Evolutionary conservation across 148 eudicot species (phyloP).

Genomic region (Agrostemma githago): DNA sequence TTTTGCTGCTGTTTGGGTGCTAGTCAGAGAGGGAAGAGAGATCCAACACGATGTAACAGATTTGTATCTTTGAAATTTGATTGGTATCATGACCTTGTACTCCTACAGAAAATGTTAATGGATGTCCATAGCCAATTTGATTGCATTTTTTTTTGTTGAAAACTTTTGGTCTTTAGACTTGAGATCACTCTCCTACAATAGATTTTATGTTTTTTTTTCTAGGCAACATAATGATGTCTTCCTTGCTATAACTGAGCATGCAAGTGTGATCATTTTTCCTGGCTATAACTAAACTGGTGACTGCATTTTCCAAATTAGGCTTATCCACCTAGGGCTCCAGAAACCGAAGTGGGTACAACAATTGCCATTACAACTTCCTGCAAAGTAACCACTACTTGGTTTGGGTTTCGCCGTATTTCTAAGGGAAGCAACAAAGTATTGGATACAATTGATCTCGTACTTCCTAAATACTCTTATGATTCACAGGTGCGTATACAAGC

Average conservation of each 20-base stretch:
- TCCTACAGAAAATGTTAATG: background rate
- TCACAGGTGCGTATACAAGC: slow-evolving; percentile 57
- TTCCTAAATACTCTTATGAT: slow-evolving; percentile 77
- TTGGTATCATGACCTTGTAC: slow-evolving; percentile 8
- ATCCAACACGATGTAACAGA: background rate
- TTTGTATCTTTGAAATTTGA: background rate
- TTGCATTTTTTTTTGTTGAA: background rate
- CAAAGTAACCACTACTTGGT: slow-evolving; percentile 91
- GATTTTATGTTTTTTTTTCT: background rate
- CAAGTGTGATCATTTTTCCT: background rate
- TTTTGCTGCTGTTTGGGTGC: background rate
- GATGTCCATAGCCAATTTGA: slow-evolving; percentile 4
- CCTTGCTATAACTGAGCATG: background rate
- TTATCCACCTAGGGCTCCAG: slow-evolving; percentile 54
- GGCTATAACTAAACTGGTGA: background rate
- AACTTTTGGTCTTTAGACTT: slow-evolving; percentile 1
- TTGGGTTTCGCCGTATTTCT: slow-evolving; percentile 80
- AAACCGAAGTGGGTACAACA: slow-evolving; percentile 37
- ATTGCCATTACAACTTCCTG: slow-evolving; percentile 66
- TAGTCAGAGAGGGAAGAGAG: background rate
- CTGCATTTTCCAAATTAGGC: slow-evolving; percentile 44
- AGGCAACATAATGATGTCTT: background rate
- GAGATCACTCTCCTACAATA: background rate
- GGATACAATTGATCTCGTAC: slow-evolving; percentile 73
- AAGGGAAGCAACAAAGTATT: slow-evolving; percentile 58